phyloP scores from a whole-genome alignment of 73 alveolate genomes.

The Uronychia setigera region DNA sequence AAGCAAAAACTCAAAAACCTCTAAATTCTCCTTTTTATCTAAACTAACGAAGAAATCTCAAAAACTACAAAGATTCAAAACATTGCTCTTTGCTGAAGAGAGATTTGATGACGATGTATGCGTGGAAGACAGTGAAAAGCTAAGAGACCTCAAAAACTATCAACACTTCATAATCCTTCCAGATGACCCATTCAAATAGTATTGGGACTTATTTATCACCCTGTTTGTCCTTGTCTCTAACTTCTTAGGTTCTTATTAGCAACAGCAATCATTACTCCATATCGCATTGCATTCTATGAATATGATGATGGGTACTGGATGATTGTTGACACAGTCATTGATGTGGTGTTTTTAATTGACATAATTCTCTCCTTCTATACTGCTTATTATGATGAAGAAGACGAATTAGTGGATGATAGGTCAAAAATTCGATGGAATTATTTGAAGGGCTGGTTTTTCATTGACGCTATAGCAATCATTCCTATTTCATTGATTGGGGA shows the following conservation, averaged over 20 bases:
- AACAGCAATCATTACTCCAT: constrained; percentile 71
- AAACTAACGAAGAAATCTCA: not conserved
- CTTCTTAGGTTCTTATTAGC: constrained; percentile 30
- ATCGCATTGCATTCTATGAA: constrained; percentile 7
- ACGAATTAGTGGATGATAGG: constrained; percentile 58
- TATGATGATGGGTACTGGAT: not conserved
- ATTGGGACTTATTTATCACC: constrained; percentile 77
- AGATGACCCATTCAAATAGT: constrained; percentile 68
- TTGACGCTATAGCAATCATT: constrained; percentile 80
- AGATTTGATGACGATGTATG: constrained; percentile 20
- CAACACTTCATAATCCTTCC: constrained; percentile 68
- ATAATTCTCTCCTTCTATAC: constrained; percentile 69
- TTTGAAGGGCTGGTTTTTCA: constrained; percentile 74
- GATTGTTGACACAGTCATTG: constrained; percentile 43
- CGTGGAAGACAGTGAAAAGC: constrained; percentile 30
- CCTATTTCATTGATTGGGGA: constrained; percentile 66
- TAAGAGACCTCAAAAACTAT: constrained; percentile 19
- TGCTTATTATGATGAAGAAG: constrained; percentile 84
- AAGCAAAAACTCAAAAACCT: no score
- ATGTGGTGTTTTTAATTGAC: constrained; percentile 73
- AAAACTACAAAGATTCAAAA: not conserved
- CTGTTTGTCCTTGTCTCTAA: constrained; percentile 65
- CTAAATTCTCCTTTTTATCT: no score
- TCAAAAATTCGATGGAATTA: constrained; percentile 46
- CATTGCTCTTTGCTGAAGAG: constrained; percentile 13